Conservation (phyloP, 1,284 basidiomycete species). For the Afroboletus lepidellus region DNA sequence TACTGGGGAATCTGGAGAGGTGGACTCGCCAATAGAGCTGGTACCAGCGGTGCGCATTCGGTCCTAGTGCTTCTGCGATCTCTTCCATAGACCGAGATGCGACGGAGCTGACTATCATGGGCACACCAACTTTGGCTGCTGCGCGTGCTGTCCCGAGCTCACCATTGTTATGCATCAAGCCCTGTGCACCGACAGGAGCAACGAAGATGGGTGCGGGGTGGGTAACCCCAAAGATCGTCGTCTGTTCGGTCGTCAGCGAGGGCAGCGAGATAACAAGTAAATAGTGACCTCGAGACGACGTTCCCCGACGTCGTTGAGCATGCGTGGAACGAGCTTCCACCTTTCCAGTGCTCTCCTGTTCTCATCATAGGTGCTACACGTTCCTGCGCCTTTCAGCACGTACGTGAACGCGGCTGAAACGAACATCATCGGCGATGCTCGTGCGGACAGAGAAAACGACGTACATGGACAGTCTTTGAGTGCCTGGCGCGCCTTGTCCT, state of each 20-base stretch:
- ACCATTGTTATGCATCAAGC: conserved; percentile 63
- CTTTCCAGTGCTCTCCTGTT: conserved; percentile 57
- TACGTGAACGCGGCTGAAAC: conserved; percentile 59
- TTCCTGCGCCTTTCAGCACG: conserved; percentile 62
- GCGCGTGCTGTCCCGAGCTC: conserved; percentile 71
- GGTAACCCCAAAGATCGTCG: conserved; percentile 67
- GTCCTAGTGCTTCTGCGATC: conserved; percentile 63
- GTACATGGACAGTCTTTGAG: conserved; percentile 40
- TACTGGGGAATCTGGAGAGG: not conserved
- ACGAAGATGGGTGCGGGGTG: conserved; percentile 64
- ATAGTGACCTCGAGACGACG: conserved; percentile 57
- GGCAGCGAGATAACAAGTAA: no score
- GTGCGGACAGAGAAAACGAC: conserved; percentile 1
- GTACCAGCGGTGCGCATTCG: conserved; percentile 64
- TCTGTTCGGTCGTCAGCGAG: conserved; percentile 36
- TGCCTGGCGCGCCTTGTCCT: conserved; percentile 43
- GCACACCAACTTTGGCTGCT: conserved; percentile 60
- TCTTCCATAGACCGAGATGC: conserved; percentile 70
- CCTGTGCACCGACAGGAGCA: conserved; percentile 76
- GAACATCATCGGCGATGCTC: not conserved
- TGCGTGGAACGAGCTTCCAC: conserved; percentile 70
- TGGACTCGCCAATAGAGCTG: conserved; percentile 70
- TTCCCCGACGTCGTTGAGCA: conserved; percentile 68
- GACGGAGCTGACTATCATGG: conserved; percentile 73
- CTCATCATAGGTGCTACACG: conserved; percentile 51